Percentiles rank a stretch among this genome's conserved stretches.
Conservation (phyloP, 495 filamentous ascomycete genomes). For the Rhypophila decipiens region DNA sequence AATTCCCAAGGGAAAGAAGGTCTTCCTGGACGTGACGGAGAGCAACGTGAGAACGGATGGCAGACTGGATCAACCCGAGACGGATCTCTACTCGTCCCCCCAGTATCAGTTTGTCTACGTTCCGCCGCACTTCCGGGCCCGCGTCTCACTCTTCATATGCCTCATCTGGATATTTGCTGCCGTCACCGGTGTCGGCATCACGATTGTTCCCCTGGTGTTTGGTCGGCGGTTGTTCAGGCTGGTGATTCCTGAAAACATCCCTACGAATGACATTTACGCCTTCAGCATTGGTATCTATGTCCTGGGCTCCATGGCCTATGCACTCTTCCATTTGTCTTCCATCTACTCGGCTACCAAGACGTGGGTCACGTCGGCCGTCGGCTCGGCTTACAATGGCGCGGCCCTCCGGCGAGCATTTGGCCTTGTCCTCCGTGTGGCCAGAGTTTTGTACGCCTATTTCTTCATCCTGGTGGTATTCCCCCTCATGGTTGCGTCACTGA, state of each 20-base stretch:
- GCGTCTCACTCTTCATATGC: conserved; percentile 79
- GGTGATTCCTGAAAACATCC: conserved; percentile 58
- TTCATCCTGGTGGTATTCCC: conserved; percentile 73
- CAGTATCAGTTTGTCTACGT: conserved; percentile 82
- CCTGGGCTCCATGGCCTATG: conserved; percentile 58
- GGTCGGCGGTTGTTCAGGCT: conserved; percentile 69
- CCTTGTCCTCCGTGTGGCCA: conserved; percentile 21
- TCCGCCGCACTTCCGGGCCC: conserved; percentile 73
- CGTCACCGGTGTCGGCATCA: conserved; percentile 80
- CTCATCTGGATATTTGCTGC: conserved; percentile 93
- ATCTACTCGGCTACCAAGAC: conserved; percentile 33
- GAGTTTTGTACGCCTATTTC: conserved; percentile 64
- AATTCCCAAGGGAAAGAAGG: conserved; percentile 71
- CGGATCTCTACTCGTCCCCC: conserved; percentile 59
- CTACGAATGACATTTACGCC: conserved; percentile 92
- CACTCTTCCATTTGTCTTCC: conserved; percentile 45
- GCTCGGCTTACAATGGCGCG: conserved; percentile 28
- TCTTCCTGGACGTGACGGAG: conserved; percentile 77
- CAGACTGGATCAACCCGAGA: conserved; percentile 41
- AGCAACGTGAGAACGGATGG: conserved; percentile 61
- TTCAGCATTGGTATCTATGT: conserved; percentile 83
- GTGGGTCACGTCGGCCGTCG: conserved; percentile 15
- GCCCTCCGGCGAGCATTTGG: conserved; percentile 22
- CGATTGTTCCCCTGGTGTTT: conserved; percentile 76
- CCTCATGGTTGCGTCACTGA: conserved; percentile 69